Evolutionary conservation across 371 early-diverging fungal genomes (phyloP), one percentile per base, ranked within the genome.

Genomic region (Apophysomyces variabilis): DNA sequence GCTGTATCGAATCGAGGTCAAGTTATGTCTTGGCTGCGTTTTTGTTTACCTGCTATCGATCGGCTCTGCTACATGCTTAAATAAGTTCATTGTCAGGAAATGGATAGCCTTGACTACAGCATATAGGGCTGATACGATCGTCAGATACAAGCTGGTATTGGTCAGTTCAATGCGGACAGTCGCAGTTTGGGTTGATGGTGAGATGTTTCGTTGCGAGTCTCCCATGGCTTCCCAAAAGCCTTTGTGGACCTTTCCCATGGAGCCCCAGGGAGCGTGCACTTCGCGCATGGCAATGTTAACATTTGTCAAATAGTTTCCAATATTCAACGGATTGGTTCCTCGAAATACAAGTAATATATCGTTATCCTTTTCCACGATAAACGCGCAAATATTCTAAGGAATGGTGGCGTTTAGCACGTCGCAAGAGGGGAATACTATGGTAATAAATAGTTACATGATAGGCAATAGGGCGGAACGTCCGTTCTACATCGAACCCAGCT

Each of bases 141-240:
- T 77, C 16, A 73, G 69, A 41, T 74, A 77, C 13, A 82, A 61
- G 0, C 80, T 79, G 9, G 80, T 76, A 18, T 74, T 67, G 7
- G 50, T 76, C 16, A 82, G 65, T 41, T 79, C 78, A 13, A 82
- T 76, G 3, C 69, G 72, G 36, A 81, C 56, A 4, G 71, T 64
- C 1, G 70, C 50, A 47, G 36, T 26, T 57, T 46, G 62, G 65
- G 66, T 45, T 61, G 58, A n/a, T 66, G 74, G 9, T 56, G 73
- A 12, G 65, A 64, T 26, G 65, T 68, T 16, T 62, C 67, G 60
- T 5, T 26, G 21, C 5, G 77, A 73, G 32, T 85, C 83, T 0
- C 88, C 88, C 73, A 88, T 78, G 0, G 88, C 88, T 32, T 78
- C 77, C 80, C 84, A 88, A 68, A 83, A 86, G 2, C 88, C 88